Evolutionary conservation across 345 rosid species (phyloP).

Genomic region (Sisymbrium altissimum): DNA sequence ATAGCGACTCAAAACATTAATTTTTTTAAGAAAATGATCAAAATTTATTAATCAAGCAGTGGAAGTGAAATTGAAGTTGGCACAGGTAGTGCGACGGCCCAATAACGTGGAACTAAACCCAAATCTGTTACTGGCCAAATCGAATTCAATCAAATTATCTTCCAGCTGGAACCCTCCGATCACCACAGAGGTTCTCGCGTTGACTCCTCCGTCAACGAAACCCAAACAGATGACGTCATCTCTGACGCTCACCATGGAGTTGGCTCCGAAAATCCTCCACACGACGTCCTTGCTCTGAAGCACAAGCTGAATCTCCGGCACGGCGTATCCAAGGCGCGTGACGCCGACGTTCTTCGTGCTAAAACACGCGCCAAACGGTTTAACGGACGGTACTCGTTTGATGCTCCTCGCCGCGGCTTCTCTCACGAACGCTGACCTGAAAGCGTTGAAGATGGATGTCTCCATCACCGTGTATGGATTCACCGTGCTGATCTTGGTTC

Average conservation of each 20-base stretch:
- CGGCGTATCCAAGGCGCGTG: conserved; percentile 55
- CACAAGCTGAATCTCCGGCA: conserved; percentile 52
- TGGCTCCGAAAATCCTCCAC: conserved; percentile 66
- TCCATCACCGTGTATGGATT: conserved; percentile 63
- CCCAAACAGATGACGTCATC: conserved; percentile 55
- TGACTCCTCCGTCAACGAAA: conserved; percentile 63
- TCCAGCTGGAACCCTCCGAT: conserved; percentile 69
- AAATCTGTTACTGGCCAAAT: conserved; percentile 52
- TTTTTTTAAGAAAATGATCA: not conserved
- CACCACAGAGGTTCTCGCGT: conserved; percentile 55
- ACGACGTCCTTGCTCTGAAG: conserved; percentile 43
- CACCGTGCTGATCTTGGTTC: conserved; percentile 77
- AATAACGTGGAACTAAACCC: conserved; percentile 63
- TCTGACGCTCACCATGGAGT: conserved; percentile 61
- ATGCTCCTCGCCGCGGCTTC: conserved; percentile 45
- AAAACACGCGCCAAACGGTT: conserved; percentile 64
- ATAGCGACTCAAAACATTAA: too few species aligned
- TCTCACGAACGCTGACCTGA: conserved; percentile 39
- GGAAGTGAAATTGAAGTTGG: conserved; percentile 69
- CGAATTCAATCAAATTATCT: conserved; percentile 54
- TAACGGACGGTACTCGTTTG: conserved; percentile 42
- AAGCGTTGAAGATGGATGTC: conserved; percentile 46
- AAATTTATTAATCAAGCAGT: conserved; percentile 25
- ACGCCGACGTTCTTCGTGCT: conserved; percentile 27
- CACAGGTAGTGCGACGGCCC: conserved; percentile 50